Conservation (phyloP, 2,329 filamentous ascomycete species). For the Chrysoporthe austroafricana region DNA sequence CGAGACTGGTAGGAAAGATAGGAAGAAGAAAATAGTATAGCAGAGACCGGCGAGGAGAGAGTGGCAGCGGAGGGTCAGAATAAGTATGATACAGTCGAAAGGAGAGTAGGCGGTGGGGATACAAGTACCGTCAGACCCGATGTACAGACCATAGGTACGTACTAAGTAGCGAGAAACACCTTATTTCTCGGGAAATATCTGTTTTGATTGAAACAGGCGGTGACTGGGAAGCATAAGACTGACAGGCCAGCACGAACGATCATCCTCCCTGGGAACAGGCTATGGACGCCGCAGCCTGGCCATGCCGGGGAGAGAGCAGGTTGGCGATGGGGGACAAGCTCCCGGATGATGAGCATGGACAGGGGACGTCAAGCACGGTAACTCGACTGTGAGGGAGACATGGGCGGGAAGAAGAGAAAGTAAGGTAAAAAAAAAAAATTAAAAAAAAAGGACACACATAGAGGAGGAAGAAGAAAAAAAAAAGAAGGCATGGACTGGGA, state of each 20-base stretch:
- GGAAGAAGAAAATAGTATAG: constrained; percentile 8
- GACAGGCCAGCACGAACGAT: constrained; percentile 27
- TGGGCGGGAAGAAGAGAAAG: neutral
- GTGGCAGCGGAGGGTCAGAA: constrained; percentile 22
- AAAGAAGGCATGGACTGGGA: constrained; percentile 22
- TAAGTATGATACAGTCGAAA: constrained; percentile 29
- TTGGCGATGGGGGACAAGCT: constrained; percentile 28
- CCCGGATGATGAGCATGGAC: constrained; percentile 29
- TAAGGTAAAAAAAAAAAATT: constrained; percentile 15
- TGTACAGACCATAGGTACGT: constrained; percentile 25
- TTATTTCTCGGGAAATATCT: constrained; percentile 29
- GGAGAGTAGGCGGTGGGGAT: constrained; percentile 20
- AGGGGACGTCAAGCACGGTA: constrained; percentile 26
- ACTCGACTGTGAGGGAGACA: constrained; percentile 26
- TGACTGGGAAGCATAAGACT: constrained; percentile 28
- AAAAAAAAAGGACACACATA: neutral
- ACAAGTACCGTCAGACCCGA: constrained; percentile 21
- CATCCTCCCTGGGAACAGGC: constrained; percentile 29
- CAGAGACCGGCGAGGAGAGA: neutral
- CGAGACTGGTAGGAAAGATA: constrained; percentile 18
- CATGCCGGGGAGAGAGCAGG: constrained; percentile 28
- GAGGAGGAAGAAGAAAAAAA: constrained; percentile 11
- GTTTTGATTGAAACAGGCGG: constrained; percentile 30
- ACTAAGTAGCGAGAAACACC: constrained; percentile 21
- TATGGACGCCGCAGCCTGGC: constrained; percentile 27